A percentile compares a stretch with the other conserved stretches of the same genome.
phyloP scores from a whole-genome alignment of 2,329 filamentous ascomycete species.

The Leptographium radiaticola region DNA sequence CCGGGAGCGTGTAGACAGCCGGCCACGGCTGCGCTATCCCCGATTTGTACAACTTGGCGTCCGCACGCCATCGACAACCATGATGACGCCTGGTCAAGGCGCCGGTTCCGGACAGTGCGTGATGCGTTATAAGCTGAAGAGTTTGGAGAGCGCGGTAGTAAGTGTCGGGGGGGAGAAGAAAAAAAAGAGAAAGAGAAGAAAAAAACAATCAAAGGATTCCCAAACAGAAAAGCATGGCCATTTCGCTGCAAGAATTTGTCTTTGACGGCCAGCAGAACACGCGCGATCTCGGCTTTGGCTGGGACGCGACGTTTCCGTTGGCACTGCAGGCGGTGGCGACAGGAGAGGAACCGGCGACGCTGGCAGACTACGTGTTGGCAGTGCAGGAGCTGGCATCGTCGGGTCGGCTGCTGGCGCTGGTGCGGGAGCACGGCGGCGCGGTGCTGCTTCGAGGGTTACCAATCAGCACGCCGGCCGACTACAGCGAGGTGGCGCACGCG shows the following conservation, averaged over 20 bases:
- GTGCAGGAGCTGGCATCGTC: neutral
- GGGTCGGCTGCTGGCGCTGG: neutral
- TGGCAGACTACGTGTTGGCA: neutral
- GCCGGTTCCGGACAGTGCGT: no score
- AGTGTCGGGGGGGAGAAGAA: neutral
- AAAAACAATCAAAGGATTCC: neutral
- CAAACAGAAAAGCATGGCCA: neutral
- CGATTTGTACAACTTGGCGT: neutral
- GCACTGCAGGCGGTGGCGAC: neutral
- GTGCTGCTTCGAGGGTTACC: conserved; percentile 14
- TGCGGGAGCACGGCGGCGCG: conserved; percentile 12
- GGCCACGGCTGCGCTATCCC: no score
- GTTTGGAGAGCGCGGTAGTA: neutral
- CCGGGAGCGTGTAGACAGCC: no score
- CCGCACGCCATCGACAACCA: neutral
- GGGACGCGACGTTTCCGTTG: neutral
- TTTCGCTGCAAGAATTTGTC: neutral
- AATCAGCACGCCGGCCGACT: conserved; percentile 12
- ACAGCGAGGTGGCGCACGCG: conserved; percentile 16
- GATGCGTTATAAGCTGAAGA: no score
- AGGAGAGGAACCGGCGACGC: no score
- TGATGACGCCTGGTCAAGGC: neutral
- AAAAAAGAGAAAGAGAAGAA: neutral
- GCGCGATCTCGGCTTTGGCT: neutral
- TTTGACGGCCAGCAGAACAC: conserved; percentile 2